Evolutionary conservation across 2,329 filamentous ascomycete genomes (phyloP), one percentile per base, ranked within the genome.

Genomic region (Fusarium sp.): DNA sequence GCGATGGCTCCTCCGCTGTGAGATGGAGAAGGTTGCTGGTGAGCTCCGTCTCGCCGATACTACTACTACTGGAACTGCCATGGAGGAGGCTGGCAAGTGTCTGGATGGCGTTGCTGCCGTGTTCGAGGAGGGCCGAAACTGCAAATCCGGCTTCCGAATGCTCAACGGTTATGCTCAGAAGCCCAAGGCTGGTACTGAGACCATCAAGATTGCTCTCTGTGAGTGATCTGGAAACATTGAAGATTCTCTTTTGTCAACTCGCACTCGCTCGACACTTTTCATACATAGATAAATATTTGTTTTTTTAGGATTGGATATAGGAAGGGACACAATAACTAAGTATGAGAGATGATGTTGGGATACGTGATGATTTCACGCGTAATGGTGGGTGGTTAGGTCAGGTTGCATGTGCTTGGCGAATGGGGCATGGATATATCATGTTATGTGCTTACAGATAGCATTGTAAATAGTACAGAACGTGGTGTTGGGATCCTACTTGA

Each of bases 1-100:
- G 88, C 93, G 94, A 81, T 99, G 96, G 96, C 89, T 98, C 82
- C 85, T 98, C 75, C 94, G 94, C 79, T 89, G 96, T 78, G 93
- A 96, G 84, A 89, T 92, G 84, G 95, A 98, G 85, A 96, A 89
- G 82, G 86, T 87, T 9, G 86, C 94, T 79, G 93, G 93, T 32
- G 91, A 94, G 79, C 82, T 88, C 70, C 82, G 88, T 17, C 85
- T 90, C 30, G 83, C 83, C 9, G 87, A 90, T 76, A 89, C 84
- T 9, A 86, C 87, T 36, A 87, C 85, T 42, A 81, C 87, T 15
- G 84, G 87, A 28, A 81, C 84, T 50, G 85, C 87, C 54, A 86
- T 89, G 81, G 81, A 83, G 61, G 87, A 89, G 82, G 89, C 89
- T 13, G 88, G 87, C 67, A 88, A 88, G 79, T 89, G 87, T 76